Evolutionary conservation across 768 basidiomycete genomes (phyloP), one percentile per base, ranked within the genome.

Genomic region (Pulveroboletus sp.): DNA sequence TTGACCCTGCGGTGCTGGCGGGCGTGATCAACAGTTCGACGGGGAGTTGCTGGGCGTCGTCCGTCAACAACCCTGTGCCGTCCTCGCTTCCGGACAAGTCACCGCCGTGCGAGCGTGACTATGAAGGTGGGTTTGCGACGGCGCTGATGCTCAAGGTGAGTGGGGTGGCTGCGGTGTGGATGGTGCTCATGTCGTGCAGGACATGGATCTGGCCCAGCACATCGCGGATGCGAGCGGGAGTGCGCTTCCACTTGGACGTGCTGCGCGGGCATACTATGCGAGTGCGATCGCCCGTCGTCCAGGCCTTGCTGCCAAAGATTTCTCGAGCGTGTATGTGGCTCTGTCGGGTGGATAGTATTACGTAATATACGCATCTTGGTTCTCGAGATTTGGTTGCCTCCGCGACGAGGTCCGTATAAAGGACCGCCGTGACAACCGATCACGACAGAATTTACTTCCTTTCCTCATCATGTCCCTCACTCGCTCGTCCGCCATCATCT

Each of bases 61-160:
- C 84, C 1, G 82, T 87, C 32, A 95, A 94, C 72, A 94, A 94
- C 59, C 92, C 92, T 6, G 90, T 90, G 20, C 90, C 85, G 7
- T 75, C 75, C 17, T 81, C 91, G 14, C 68, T 92, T 40, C 77
- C 80, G 7, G 82, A 74, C 43, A 83, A 82, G 64, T 80, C 82
- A 17, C 85, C 91, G 6, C 92, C 92, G 0, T 92, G 89, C 59
- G 87, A 89, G 66, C 78, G 85, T 35, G 79, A 84, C 37, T 94
- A 87, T 49, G 85, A 89, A 54, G 91, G 90, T 14, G 92, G 93
- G 3, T 94, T 93, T 65, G 87, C 87, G 6, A 89, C 87, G 2
- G 72, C 74, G 6, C 71, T 93, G 40, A 93, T 93, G 90, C 68
- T 90, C 46, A 93, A 93, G 81, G 90, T 83, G 37, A 19, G 58